Evolutionary conservation across 2,329 filamentous ascomycete genomes (phyloP).

Genomic region (Exophiala viscosa): DNA sequence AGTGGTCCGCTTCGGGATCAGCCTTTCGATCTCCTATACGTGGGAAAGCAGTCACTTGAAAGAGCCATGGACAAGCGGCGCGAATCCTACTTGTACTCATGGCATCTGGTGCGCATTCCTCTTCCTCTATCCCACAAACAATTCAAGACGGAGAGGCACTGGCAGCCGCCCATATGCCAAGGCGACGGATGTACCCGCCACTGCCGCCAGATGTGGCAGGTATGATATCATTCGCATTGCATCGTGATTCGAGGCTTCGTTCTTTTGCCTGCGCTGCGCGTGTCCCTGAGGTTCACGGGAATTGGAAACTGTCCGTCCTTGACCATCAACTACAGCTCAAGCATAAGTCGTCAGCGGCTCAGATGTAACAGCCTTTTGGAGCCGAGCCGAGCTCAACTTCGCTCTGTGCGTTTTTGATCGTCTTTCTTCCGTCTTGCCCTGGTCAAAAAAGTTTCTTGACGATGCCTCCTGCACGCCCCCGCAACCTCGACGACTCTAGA

Average conservation of each 20-base stretch:
- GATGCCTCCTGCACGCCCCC: slow-evolving; percentile 48
- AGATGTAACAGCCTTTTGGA: no score
- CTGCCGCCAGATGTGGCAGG: not conserved
- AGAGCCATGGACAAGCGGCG: no score
- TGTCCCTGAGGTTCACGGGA: not conserved
- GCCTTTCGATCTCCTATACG: no score
- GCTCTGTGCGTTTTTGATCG: not conserved
- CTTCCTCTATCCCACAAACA: no score
- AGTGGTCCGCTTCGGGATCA: no score
- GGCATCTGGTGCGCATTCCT: no score
- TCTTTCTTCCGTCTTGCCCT: not conserved
- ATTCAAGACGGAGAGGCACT: no score
- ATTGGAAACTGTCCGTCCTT: not conserved
- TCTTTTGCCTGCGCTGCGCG: not conserved
- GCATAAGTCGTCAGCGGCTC: no score
- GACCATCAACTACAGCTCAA: no score
- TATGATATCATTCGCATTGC: not conserved
- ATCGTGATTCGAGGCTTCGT: not conserved
- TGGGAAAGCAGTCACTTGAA: no score
- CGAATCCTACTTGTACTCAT: no score
- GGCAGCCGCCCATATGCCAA: not conserved
- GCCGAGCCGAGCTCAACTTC: not conserved
- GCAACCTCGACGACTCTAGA: slow-evolving; percentile 44
- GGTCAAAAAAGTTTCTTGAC: not conserved
- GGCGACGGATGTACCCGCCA: not conserved